Percentiles rank a stretch among this genome's conserved stretches.
phyloP scores from a whole-genome alignment of 1,139 yeast species.

The Pichiaceae sp. region DNA sequence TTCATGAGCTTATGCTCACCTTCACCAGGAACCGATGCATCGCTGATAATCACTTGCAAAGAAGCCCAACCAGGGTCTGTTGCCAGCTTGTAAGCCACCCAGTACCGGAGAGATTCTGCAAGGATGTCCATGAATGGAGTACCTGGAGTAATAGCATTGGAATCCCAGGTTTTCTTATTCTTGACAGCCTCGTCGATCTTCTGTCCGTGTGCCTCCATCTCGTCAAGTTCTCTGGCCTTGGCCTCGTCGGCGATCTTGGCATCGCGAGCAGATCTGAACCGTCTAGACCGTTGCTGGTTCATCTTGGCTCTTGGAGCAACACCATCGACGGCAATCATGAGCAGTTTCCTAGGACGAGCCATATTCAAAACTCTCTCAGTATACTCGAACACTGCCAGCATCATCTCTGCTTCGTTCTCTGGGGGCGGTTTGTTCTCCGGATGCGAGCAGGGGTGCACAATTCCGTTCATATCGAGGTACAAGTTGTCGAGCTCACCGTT shows the following conservation, averaged over 20 bases:
- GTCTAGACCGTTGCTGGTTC: constrained; percentile 96
- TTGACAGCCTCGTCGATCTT: constrained; percentile 56
- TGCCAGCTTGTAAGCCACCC: constrained; percentile 81
- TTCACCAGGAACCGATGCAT: constrained; percentile 98
- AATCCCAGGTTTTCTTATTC: constrained; percentile 65
- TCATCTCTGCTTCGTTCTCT: constrained; percentile 91
- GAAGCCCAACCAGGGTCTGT: constrained; percentile 89
- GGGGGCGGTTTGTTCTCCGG: constrained; percentile 94
- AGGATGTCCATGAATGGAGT: constrained; percentile 93
- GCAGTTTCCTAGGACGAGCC: constrained; percentile 90
- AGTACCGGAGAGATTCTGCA: constrained; percentile 75
- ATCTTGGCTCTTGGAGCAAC: constrained; percentile 98
- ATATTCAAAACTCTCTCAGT: constrained; percentile 83
- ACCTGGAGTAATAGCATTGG: constrained; percentile 98
- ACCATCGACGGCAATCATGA: constrained; percentile 96
- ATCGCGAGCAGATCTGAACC: constrained; percentile 92
- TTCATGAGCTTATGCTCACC: constrained; percentile 99
- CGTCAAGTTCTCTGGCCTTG: constrained; percentile 41
- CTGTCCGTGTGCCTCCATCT: constrained; percentile 54
- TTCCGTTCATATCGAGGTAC: constrained; percentile 94
- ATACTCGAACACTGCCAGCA: constrained; percentile 79
- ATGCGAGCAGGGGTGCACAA: constrained; percentile 95
- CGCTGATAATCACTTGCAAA: constrained; percentile 79
- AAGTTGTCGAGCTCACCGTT: constrained; percentile 92
- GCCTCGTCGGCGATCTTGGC: constrained; percentile 68